These are phyloP conservation scores for Trichoderma sp. DNA, from an alignment of 2,329 filamentous ascomycete genomes.

Conservation along the genomic window DNA sequence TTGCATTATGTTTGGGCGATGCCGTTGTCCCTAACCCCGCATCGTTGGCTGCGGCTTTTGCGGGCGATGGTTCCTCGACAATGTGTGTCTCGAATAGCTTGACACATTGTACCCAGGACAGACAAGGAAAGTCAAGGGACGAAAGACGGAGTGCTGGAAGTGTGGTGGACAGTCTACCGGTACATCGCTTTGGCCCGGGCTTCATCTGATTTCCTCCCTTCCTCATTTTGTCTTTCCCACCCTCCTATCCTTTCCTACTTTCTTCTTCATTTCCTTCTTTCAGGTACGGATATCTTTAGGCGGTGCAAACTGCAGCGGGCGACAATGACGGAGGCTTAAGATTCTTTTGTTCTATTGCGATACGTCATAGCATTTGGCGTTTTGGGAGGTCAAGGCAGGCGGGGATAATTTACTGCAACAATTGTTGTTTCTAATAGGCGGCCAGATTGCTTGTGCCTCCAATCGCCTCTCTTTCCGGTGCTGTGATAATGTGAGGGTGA, in stretches of 20 bases:
- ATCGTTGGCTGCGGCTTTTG: conserved; percentile 1
- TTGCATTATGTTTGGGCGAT: conserved; percentile 11
- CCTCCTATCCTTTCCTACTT: conserved; percentile 9
- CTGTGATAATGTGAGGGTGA: neutral
- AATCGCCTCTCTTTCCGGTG: neutral
- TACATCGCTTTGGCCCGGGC: neutral
- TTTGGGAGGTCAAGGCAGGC: conserved; percentile 17
- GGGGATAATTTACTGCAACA: conserved; percentile 16
- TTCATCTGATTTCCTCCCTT: neutral
- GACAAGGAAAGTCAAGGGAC: neutral
- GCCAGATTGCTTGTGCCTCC: neutral
- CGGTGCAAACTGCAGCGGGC: conserved; percentile 14
- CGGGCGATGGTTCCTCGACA: neutral
- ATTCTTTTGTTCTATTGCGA: conserved; percentile 17
- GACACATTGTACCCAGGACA: neutral
- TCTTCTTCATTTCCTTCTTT: conserved; percentile 19
- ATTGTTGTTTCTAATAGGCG: neutral
- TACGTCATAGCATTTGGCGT: conserved; percentile 37
- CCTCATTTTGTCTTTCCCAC: neutral
- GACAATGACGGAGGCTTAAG: conserved; percentile 26
- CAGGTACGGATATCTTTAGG: conserved; percentile 10
- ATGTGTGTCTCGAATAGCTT: neutral
- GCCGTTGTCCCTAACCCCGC: neutral
- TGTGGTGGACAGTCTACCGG: neutral
- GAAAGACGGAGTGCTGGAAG: neutral